Evolutionary conservation across 78 protist genomes (phyloP), one percentile per base, ranked within the genome.

Genomic region (Cyanophora paradoxa): DNA sequence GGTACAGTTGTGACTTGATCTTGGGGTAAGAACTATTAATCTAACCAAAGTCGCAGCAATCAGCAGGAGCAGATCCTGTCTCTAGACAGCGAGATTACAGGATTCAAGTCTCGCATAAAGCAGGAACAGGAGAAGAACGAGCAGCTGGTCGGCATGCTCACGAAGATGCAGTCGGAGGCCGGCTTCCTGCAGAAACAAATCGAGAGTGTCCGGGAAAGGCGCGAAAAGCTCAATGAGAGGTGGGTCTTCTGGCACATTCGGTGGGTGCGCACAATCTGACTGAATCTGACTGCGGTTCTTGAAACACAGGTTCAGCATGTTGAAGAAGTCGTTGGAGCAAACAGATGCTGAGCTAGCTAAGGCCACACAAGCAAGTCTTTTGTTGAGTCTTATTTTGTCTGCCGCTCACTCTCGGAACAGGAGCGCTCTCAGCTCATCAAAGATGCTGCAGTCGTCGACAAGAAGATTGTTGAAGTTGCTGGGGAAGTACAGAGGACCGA

Each of bases 41-140:
- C 6, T 10, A 42, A 6, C 48, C 48, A 10, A 6, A 6, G 6
- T 42, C 10, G 6, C 48, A 6, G 26, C 31, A 22, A 40, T 69
- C 88, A 79, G 58, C n/a, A 37, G 36, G 88, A 84, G 68, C 58
- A 74, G 22, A 40, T 39, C 20, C 0, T 39, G 59, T 10, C 84
- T 16, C 31, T 80, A 26, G 84, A n/a, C n/a, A n/a, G n/a, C n/a
- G n/a, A n/a, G n/a, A n/a, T n/a, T 65, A 16, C 26, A 1, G 86
- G 81, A 3, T 74, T 46, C 66, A 26, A 40, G 46, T 44, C 11
- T 34, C 1, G 22, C 46, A 82, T 82, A 6, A 6, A 13, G 41
- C 1, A 39, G 48, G 86, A 74, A 16, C 76, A n/a, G n/a, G n/a
- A n/a, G n/a, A n/a, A n/a, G n/a, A n/a, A 84, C 59, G 70, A 26